Evolutionary conservation across 768 basidiomycete genomes (phyloP), one percentile per base, ranked within the genome.

Genomic region (Aureoboletus auriporus): DNA sequence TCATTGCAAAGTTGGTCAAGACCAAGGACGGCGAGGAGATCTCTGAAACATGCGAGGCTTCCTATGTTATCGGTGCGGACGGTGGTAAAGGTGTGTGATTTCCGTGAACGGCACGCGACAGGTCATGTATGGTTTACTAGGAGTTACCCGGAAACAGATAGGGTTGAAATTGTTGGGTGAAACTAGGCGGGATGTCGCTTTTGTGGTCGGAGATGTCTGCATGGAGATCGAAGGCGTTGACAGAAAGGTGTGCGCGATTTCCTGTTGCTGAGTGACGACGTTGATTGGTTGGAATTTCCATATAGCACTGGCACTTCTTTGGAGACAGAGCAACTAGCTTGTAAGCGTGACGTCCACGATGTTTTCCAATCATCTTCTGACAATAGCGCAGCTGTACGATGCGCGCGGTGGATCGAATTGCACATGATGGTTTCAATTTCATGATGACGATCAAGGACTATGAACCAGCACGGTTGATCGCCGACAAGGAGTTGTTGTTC

Each of bases 161-260:
- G 75, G 72, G 0, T 52, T 78, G 9, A 56, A 61, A 0, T 78
- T 78, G 50, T 47, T 70, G 0, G 76, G 76, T 0, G 67, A 76
- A 50, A 72, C 69, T 0, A 56, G 48, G 8, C 52, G 66, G 4
- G 56, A 57, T 4, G 51, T 69, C 20, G 26, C 48, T 3, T 38
- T 61, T 3, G 46, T 72, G 0, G 57, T 67, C 8, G 75, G 69
- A 2, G 73, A 79, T 50, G 62, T 77, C 23, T 50, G 66, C 29
- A 37, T 72, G 12, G 49, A 49, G 8, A 17, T 44, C 0, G 64
- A 71, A 33, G 68, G 67, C 0, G 7, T 72, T 3, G 63, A 64
- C 33, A 51, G 58, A 30, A 47, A 55, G 4, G 70, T 71, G 47
- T 23, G 46, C 35, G 14, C 28, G 1, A 1, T 16, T 35, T 30